Percentiles rank a stretch among this genome's conserved stretches.
phyloP scores from a whole-genome alignment of 305 asterid species.

The Plantago rigida region DNA sequence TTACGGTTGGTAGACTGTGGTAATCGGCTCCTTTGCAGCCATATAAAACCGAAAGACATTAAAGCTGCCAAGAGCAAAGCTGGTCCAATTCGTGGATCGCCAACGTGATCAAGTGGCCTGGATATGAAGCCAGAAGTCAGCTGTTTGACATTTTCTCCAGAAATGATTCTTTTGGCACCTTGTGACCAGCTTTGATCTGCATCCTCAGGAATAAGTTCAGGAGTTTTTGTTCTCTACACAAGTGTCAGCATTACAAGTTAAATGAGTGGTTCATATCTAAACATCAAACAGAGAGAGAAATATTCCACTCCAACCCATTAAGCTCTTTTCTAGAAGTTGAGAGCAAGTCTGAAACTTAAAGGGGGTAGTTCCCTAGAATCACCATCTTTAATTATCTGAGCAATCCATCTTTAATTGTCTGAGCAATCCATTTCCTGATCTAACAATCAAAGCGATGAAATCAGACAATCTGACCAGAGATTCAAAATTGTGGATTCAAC shows the following conservation, averaged over 20 bases:
- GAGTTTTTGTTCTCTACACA: conserved; percentile 71
- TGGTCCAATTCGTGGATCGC: conserved; percentile 90
- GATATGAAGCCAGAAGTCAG: conserved; percentile 31
- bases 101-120: conserved; percentile 36
- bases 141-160: conserved; percentile 44
- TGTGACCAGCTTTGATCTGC: conserved; percentile 54
- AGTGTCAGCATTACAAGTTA: conserved; percentile 5
- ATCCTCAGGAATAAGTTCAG: conserved; percentile 82
- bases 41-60: conserved; percentile 63
- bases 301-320: no score
- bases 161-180: conserved; percentile 39
- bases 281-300: no score
- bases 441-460: conserved; percentile 30
- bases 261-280: no score
- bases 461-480: not conserved
- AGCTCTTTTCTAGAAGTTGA: no score
- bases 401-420: conserved; percentile 74
- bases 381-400: conserved; percentile 72
- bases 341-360: conserved; percentile 35
- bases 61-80: conserved; percentile 65
- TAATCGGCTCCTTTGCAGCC: conserved; percentile 55
- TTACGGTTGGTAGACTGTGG: conserved; percentile 30
- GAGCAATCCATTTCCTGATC: conserved; percentile 78
- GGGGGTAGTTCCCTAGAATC: conserved; percentile 82
- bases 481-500: no score